phyloP scores from a whole-genome alignment of 106 monocot genomes.

The Phalaenopsis aphrodite region DNA sequence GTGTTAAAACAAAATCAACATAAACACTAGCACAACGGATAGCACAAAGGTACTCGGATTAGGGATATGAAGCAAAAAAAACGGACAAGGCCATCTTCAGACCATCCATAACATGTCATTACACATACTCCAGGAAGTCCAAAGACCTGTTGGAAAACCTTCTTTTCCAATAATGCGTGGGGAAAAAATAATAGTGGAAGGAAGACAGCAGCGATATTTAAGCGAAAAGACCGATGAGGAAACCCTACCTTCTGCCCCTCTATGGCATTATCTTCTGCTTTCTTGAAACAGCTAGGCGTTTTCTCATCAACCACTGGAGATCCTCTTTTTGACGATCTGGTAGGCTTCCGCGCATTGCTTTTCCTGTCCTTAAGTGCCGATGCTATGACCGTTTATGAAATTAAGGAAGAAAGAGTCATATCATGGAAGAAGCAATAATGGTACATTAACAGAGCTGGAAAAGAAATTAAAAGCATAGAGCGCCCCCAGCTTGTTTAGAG shows the following conservation, averaged over 20 bases:
- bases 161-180: not conserved
- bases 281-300: slow-evolving; percentile 14
- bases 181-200: not conserved
- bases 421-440: not conserved
- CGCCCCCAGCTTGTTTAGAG: not conserved
- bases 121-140: not conserved
- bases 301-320: not conserved
- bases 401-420: not conserved
- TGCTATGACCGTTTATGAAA: slow-evolving; percentile 15
- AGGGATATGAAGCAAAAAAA: not conserved
- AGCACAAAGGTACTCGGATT: not conserved
- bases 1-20: not conserved
- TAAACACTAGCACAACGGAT: not conserved
- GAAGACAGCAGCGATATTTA: not conserved
- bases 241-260: slow-evolving; percentile 22
- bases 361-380: slow-evolving; percentile 51
- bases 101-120: not conserved
- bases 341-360: not conserved
- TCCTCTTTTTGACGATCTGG: slow-evolving; percentile 8
- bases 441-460: not conserved
- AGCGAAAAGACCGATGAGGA: not conserved
- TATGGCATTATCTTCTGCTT: slow-evolving; percentile 10
- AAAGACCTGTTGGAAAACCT: not conserved
- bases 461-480: not conserved
- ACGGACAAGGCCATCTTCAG: not conserved